phyloP scores from a whole-genome alignment of 768 basidiomycete genomes.

The Boletus pseudo-olivaceus region DNA sequence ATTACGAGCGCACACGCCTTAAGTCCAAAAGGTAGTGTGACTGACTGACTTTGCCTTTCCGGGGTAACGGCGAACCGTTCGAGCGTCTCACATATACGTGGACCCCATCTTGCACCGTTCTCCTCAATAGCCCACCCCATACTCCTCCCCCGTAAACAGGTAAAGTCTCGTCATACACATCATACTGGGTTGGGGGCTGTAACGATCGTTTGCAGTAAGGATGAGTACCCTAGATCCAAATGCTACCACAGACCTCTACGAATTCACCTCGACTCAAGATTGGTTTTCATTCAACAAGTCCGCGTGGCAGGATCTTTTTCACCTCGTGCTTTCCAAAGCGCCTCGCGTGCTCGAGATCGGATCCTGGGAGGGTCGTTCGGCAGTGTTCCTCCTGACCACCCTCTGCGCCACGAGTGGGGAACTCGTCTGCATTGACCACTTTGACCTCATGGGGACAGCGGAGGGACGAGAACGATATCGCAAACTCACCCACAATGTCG shows the following conservation, averaged over 20 bases:
- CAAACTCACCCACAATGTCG: constrained; percentile 46
- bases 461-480: constrained; percentile 45
- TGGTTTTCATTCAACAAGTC: constrained; percentile 50
- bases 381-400: constrained; percentile 49
- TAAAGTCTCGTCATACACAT: neutral
- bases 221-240: constrained; percentile 11
- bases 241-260: constrained; percentile 21
- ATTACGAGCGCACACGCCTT: too few relatives aligned
- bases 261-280: constrained; percentile 53
- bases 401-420: constrained; percentile 44
- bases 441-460: constrained; percentile 48
- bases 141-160: neutral
- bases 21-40: too few relatives aligned
- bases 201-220: constrained; percentile 7
- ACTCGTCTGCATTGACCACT: constrained; percentile 56
- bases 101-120: neutral
- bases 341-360: constrained; percentile 57
- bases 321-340: constrained; percentile 32
- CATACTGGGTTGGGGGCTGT: neutral
- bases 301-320: constrained; percentile 42
- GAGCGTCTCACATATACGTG: constrained; percentile 19
- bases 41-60: neutral
- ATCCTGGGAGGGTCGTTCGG: constrained; percentile 63
- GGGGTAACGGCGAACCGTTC: neutral
- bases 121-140: neutral